Percentiles rank a stretch among this genome's conserved stretches.
Evolutionary conservation across 2,329 filamentous ascomycete species (phyloP).

Genomic region (Penicillium sp.): DNA sequence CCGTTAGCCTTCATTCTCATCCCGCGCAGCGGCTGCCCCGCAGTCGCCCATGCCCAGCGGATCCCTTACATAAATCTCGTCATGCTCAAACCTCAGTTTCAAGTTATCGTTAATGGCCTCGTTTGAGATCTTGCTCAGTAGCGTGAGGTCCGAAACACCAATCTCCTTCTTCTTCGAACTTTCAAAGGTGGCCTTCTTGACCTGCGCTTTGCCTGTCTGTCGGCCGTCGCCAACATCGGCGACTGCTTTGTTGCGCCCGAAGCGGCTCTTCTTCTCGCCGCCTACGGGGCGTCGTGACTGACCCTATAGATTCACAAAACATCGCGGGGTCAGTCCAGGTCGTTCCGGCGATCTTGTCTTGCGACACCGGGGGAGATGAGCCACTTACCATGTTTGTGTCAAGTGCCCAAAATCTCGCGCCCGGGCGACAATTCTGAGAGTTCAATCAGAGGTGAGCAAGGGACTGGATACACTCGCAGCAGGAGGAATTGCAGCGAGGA

Average conservation of each 20-base stretch:
- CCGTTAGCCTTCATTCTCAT: conserved; percentile 16
- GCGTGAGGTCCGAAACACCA: conserved; percentile 93
- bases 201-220: conserved; percentile 62
- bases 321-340: conserved; percentile 21
- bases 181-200: conserved; percentile 96
- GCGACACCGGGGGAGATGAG: background rate
- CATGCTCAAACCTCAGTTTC: conserved; percentile 96
- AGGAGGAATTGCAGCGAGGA: conserved; percentile 4
- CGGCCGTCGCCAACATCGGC: conserved; percentile 47
- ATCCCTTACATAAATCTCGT: conserved; percentile 80
- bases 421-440: conserved; percentile 29
- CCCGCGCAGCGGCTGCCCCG: conserved; percentile 16
- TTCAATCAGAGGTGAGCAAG: conserved; percentile 21
- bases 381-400: conserved; percentile 18
- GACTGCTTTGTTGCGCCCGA: conserved; percentile 45
- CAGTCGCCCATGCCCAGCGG: conserved; percentile 12
- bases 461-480: background rate
- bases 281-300: conserved; percentile 47
- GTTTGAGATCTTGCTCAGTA: conserved; percentile 98
- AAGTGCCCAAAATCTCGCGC: conserved; percentile 32
- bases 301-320: conserved; percentile 31
- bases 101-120: conserved; percentile 99
- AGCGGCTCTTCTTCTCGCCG: conserved; percentile 46
- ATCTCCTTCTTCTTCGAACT: conserved; percentile 99
- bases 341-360: background rate